Evolutionary conservation across 2,329 filamentous ascomycete genomes (phyloP).

Genomic region (Trichoderma oligosporum): DNA sequence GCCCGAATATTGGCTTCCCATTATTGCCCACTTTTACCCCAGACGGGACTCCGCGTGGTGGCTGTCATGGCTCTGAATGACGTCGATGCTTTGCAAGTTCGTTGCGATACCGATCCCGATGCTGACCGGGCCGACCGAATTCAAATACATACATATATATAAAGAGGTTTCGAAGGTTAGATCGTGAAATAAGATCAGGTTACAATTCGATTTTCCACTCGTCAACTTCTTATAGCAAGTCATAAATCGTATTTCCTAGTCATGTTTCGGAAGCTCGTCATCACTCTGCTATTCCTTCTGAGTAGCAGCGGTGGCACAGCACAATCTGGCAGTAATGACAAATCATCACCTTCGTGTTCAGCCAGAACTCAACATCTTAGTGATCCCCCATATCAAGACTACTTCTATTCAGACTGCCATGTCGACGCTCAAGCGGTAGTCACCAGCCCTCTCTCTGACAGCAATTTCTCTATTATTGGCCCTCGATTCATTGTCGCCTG

Average conservation of each 20-base stretch:
- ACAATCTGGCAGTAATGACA: not conserved
- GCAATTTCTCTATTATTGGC: constrained; percentile 51
- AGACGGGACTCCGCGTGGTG: not conserved
- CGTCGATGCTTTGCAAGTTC: not conserved
- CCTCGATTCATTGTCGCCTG: constrained; percentile 60
- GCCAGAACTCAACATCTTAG: constrained; percentile 35
- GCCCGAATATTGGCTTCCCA: not conserved
- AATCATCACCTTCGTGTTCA: not conserved
- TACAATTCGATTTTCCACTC: no score
- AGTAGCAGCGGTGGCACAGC: not conserved
- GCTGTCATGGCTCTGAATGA: not conserved
- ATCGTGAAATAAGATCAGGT: not conserved
- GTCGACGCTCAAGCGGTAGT: constrained; percentile 57
- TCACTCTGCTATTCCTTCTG: not conserved
- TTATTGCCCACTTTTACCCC: not conserved
- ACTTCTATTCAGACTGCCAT: constrained; percentile 63
- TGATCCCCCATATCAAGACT: constrained; percentile 60
- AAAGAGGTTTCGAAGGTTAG: not conserved
- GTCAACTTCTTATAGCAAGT: no score
- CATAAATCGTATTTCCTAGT: no score
- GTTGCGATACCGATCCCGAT: not conserved
- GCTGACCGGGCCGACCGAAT: not conserved
- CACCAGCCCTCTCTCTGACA: constrained; percentile 52
- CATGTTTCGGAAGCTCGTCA: not conserved
- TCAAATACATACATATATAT: not conserved